Percentiles rank a stretch among this genome's conserved stretches.
These are phyloP conservation scores for Irpex rosettiformis DNA, from an alignment of 1,284 basidiomycete species.

Conservation along the genomic window DNA sequence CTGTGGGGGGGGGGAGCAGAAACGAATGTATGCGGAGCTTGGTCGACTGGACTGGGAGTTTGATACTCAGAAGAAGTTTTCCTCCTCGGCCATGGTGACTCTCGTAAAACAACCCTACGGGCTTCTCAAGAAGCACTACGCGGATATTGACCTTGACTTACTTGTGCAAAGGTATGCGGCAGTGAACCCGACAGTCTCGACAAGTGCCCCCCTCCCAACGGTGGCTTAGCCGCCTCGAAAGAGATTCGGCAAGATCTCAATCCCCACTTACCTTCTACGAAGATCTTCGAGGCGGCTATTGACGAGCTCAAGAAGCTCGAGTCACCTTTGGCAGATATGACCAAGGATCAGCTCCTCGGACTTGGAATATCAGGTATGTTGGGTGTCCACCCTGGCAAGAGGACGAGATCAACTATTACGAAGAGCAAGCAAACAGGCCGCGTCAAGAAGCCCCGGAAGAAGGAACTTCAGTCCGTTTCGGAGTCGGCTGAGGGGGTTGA, in stretches of 20 bases:
- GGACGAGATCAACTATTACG: background rate
- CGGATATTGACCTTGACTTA: background rate
- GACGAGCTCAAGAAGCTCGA: no score
- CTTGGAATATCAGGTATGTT: background rate
- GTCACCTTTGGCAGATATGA: background rate
- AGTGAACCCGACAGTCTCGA: background rate
- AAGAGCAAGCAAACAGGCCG: background rate
- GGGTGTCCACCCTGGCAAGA: no score
- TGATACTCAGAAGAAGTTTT: background rate
- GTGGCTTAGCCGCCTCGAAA: background rate
- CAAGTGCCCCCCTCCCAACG: background rate
- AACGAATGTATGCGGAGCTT: background rate
- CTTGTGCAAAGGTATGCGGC: constrained; percentile 9
- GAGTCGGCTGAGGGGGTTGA: no score
- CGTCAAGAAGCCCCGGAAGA: no score
- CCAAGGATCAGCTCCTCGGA: background rate
- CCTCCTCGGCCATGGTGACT: background rate
- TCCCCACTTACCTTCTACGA: background rate
- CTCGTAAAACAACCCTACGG: background rate
- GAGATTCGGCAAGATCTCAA: background rate
- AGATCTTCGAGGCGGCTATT: background rate
- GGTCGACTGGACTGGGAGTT: background rate
- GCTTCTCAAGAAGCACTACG: background rate
- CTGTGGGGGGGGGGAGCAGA: background rate
- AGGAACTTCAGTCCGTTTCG: no score